phyloP scores from a whole-genome alignment of 352 stramenopile species.

The Phytopythium montanum region DNA sequence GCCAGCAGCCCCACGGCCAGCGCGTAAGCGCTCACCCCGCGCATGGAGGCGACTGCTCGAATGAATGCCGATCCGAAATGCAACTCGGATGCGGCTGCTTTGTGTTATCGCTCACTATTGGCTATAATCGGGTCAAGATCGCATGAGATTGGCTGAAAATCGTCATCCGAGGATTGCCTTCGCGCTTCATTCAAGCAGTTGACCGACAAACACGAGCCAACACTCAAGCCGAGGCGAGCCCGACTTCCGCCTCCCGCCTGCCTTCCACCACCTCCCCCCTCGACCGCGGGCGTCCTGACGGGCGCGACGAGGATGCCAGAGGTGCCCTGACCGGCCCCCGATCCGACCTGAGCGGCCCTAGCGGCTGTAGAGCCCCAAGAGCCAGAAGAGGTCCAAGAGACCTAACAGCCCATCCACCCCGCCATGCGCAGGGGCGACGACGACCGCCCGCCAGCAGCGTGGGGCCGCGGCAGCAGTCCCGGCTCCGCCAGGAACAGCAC shows the following conservation, averaged over 20 bases:
- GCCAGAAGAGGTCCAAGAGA: not conserved
- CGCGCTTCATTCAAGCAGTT: not conserved
- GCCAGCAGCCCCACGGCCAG: conserved; percentile 44
- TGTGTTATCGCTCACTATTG: no score
- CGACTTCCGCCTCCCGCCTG: not conserved
- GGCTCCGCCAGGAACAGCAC: no score
- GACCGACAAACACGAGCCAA: no score
- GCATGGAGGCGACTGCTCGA: no score
- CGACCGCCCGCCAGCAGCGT: not conserved
- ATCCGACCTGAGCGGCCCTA: not conserved
- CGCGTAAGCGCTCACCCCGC: conserved; percentile 20
- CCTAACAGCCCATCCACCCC: not conserved
- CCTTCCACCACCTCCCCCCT: not conserved
- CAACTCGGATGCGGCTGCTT: no score
- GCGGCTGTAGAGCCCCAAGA: no score
- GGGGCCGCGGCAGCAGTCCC: no score
- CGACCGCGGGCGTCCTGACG: not conserved
- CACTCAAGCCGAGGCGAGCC: not conserved
- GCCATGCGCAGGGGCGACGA: conserved; percentile 9
- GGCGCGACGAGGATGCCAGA: conserved; percentile 23
- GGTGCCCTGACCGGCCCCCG: conserved; percentile 17
- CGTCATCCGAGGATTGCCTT: not conserved
- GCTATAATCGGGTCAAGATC: no score
- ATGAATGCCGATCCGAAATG: no score
- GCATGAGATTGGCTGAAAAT: not conserved